These are phyloP conservation scores for Nicotiana knightiana DNA, from an alignment of 257 asterid genomes.

Conservation along the genomic window DNA sequence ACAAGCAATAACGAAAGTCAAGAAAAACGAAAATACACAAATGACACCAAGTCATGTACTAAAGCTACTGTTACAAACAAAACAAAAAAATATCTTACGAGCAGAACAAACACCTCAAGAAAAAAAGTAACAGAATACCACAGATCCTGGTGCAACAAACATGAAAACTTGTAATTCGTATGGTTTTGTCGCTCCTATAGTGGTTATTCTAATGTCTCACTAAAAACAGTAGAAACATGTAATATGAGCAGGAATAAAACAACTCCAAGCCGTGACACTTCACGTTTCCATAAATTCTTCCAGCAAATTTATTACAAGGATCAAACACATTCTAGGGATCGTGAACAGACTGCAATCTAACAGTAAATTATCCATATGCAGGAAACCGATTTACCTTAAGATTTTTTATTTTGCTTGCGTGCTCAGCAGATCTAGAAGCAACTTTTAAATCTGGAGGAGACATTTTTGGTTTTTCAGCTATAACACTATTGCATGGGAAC, in stretches of 20 bases:
- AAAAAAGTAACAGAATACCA: not conserved
- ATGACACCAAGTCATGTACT: no score
- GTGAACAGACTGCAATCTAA: not conserved
- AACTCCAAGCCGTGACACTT: not conserved
- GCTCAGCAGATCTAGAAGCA: constrained; percentile 14
- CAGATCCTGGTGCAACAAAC: not conserved
- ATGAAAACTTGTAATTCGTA: not conserved
- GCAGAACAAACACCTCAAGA: not conserved
- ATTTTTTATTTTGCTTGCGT: not conserved
- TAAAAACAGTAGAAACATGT: not conserved
- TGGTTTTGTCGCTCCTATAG: not conserved
- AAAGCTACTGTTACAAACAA: no score
- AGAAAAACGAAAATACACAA: no score
- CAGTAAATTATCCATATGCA: not conserved
- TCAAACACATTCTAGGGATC: not conserved
- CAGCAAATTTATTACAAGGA: not conserved
- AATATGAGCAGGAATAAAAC: not conserved
- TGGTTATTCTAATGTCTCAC: not conserved
- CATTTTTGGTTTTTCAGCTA: constrained; percentile 30
- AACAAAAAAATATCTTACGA: not conserved
- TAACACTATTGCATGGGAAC: constrained; percentile 51
- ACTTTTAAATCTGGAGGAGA: constrained; percentile 39
- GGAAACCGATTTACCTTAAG: not conserved
- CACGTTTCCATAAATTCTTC: not conserved
- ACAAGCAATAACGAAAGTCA: no score